Evolutionary conservation across 2,329 filamentous ascomycete genomes (phyloP).

Genomic region (Xylariaceae sp.): DNA sequence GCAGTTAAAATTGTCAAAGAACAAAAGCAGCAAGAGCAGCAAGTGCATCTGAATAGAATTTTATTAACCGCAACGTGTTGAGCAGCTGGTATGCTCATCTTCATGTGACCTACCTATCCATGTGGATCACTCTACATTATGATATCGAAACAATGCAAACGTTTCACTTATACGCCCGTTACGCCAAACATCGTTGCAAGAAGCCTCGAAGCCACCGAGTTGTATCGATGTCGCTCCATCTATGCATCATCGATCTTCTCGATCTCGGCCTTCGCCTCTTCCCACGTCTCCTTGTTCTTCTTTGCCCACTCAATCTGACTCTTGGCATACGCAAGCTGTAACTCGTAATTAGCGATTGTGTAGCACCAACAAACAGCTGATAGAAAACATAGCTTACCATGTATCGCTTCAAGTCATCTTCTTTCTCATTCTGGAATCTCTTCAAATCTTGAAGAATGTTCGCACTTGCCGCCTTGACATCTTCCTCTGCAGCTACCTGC

Average conservation of each 20-base stretch:
- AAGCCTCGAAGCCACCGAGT: too few relatives aligned
- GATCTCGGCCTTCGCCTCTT: slow-evolving; percentile 82
- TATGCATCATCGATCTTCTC: slow-evolving; percentile 73
- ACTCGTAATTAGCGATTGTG: slow-evolving; percentile 12
- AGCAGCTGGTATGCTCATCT: slow-evolving; percentile 20
- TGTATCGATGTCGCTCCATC: slow-evolving; percentile 6
- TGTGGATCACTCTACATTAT: slow-evolving; percentile 14
- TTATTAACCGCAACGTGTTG: background rate
- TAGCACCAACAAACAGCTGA: background rate
- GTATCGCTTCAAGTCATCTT: slow-evolving; percentile 86
- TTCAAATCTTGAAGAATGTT: slow-evolving; percentile 87
- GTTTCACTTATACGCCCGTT: slow-evolving; percentile 8
- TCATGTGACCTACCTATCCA: slow-evolving; percentile 19
- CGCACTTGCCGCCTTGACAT: slow-evolving; percentile 87
- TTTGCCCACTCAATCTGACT: slow-evolving; percentile 93
- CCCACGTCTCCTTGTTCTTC: slow-evolving; percentile 88
- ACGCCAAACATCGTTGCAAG: too few relatives aligned
- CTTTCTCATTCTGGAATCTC: slow-evolving; percentile 92
- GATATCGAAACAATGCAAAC: slow-evolving; percentile 5
- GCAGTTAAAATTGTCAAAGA: too few relatives aligned
- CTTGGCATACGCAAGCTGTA: slow-evolving; percentile 82
- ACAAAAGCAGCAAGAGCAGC: too few relatives aligned
- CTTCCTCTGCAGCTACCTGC: slow-evolving; percentile 78
- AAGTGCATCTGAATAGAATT: background rate
- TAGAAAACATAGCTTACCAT: slow-evolving; percentile 65